These are phyloP conservation scores for Exophiala sp. DNA, from an alignment of 2,329 filamentous ascomycete genomes.

Conservation along the genomic window DNA sequence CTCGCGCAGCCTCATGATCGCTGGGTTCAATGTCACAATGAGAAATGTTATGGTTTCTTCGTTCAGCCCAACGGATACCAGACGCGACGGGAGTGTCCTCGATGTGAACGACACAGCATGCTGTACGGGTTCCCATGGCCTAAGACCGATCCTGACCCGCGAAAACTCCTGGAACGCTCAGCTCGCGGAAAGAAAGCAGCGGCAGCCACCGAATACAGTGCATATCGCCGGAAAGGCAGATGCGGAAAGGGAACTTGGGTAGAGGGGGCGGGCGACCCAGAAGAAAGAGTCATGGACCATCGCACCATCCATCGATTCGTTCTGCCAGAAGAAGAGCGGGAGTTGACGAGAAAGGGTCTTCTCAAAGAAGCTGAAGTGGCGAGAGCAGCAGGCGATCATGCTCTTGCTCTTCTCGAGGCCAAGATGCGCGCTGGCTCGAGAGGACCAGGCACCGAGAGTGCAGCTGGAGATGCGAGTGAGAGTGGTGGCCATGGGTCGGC, in stretches of 20 bases:
- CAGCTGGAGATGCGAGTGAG: slow-evolving; percentile 15
- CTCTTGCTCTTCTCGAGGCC: slow-evolving; percentile 15
- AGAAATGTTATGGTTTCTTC: slow-evolving; percentile 65
- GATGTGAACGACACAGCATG: slow-evolving; percentile 92
- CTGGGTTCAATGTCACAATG: slow-evolving; percentile 81
- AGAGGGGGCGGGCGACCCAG: slow-evolving; percentile 52
- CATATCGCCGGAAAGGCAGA: slow-evolving; percentile 26
- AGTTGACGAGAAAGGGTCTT: slow-evolving; percentile 30
- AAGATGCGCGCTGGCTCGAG: slow-evolving; percentile 19
- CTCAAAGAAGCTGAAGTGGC: slow-evolving; percentile 26
- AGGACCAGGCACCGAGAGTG: slow-evolving; percentile 16
- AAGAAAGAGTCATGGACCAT: slow-evolving; percentile 73
- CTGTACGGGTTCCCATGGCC: slow-evolving; percentile 94
- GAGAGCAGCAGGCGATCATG: slow-evolving; percentile 23
- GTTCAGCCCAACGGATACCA: slow-evolving; percentile 84
- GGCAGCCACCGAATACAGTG: slow-evolving; percentile 19
- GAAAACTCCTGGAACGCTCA: slow-evolving; percentile 25
- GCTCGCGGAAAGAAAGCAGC: slow-evolving; percentile 20
- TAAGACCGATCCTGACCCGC: slow-evolving; percentile 70
- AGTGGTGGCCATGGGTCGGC: slow-evolving; percentile 15
- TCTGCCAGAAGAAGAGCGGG: slow-evolving; percentile 60
- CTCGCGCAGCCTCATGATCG: slow-evolving; percentile 68
- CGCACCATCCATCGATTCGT: slow-evolving; percentile 82
- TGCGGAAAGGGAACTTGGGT: slow-evolving; percentile 29
- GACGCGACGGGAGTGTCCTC: slow-evolving; percentile 76